Percentiles rank a stretch among this genome's conserved stretches.
phyloP scores from a whole-genome alignment of 306 rosid genomes.

The Acacia acuminata region DNA sequence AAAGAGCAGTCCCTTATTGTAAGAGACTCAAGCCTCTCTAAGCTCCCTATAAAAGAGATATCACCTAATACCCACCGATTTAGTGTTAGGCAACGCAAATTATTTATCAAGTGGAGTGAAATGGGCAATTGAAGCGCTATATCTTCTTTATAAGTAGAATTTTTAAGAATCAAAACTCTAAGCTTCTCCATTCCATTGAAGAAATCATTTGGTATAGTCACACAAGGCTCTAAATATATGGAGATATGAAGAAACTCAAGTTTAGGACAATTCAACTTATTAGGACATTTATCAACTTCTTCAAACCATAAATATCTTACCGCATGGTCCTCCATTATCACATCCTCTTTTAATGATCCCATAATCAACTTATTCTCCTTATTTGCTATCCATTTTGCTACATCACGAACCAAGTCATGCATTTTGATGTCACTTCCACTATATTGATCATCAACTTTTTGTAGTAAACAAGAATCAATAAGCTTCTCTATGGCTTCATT shows the following conservation, averaged over 20 bases:
- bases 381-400: not conserved
- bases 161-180: not conserved
- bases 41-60: not conserved
- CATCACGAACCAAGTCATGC: not conserved
- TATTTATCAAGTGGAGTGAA: not conserved
- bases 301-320: not conserved
- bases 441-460: not conserved
- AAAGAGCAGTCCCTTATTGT: not conserved
- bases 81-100: not conserved
- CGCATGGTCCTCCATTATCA: not conserved
- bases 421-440: not conserved
- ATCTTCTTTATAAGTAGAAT: too few species aligned
- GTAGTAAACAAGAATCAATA: not conserved
- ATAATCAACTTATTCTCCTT: not conserved
- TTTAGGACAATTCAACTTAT: not conserved
- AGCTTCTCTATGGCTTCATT: not conserved
- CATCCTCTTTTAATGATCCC: not conserved
- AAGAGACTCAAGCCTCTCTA: not conserved
- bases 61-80: not conserved
- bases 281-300: not conserved
- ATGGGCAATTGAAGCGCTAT: not conserved
- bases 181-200: not conserved
- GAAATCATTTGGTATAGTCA: not conserved
- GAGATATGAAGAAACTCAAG: not conserved
- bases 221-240: not conserved